Evolutionary conservation across 192 early-diverging fungal genomes (phyloP), one percentile per base, ranked within the genome.

Genomic region (Backusella circina): DNA sequence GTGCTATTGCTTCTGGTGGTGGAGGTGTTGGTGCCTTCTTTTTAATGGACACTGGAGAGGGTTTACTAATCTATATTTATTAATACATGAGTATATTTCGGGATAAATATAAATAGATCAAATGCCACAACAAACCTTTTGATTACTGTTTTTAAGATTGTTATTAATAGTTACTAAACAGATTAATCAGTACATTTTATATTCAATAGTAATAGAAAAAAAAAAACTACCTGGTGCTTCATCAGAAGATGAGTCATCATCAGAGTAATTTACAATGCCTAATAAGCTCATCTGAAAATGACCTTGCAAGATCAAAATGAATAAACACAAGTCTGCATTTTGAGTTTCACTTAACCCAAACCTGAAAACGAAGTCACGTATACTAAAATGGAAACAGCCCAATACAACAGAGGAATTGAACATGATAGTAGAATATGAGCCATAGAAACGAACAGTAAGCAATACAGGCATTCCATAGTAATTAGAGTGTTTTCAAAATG

Each of bases 221-320:
- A 31, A 0, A 33, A 35, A 18, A 6, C 13, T 31, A 72, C 71
- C 71, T 72, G 44, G 71, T 28, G 28, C 44, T 54, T 75, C 74
- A 28, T 72, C 61, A 28, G 70, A 71, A 32, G 79, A 80, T 15
- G 50, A 57, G 16, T 80, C 79, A 37, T 79, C 77, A 65, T 74
- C 79, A 41, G 79, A 76, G 30, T 80, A 80, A 31, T 75, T 76
- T 5, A 76, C 79, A 10, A 80, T 67, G 23, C 75, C 72, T 32
- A 73, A 32, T 69, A 54, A 26, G 3, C 51, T 57, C 51, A 57
- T 57, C 7, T 51, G 7, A 8, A 54, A 15, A 54, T 21, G 18
- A 16, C 1, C 3, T 16, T 41, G 15, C 4, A 41, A 41, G 44
- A 5, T 1, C 18, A 47, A 16, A 4, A n/a, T 35, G 44, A 47